Base-by-base conservation (phyloP, 768 basidiomycete species). In the Termitomyces sp. region DNA sequence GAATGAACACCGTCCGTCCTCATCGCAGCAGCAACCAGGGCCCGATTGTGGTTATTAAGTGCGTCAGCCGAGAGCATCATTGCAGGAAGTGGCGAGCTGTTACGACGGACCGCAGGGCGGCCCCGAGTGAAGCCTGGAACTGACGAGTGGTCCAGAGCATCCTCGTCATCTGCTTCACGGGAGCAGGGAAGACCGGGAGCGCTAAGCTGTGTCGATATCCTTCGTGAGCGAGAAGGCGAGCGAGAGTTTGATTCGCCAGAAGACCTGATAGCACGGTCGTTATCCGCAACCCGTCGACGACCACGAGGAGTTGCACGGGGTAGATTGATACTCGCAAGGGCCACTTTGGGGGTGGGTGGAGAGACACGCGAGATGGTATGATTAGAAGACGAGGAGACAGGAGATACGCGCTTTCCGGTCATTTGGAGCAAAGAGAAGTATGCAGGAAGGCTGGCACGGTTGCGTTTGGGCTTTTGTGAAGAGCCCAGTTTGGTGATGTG, bases 351-450 rank as follows among this genome's bases (percentile, higher is more conserved):
- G 6, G 86, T 87, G 4, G 85, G 83, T 52, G 85, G 85, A 36
- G 85, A 85, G 16, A 75, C 73, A 30, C 79, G 82, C 39, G 76
- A 70, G 61, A 76, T 71, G 30, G 79, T 79, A 61, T 76, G 72
- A 39, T 71, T 76, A 49, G 83, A 81, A 47, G 81, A 79, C 51
- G 77, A 75, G 11, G 81, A 76, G 56, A 79, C 57, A 63, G 79
- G 74, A 54, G 82, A 76, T 47, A 74, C 58, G 65, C 71, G 70
- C 51, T 69, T 62, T 51, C 72, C 66, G 62, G 72, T 74, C 63
- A 84, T 74, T 68, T 85, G 82, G 41, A 91, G 78, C 58, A 89
- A 77, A 49, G 87, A 89, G 69, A 91, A 91, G 71, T 84, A 89
- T 20, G 87, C 82, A 22, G 89, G 89, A 31, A 91, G 80, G 68